phyloP scores from a whole-genome alignment of 169 alveolate genomes.

The Eimeria necatrix region DNA sequence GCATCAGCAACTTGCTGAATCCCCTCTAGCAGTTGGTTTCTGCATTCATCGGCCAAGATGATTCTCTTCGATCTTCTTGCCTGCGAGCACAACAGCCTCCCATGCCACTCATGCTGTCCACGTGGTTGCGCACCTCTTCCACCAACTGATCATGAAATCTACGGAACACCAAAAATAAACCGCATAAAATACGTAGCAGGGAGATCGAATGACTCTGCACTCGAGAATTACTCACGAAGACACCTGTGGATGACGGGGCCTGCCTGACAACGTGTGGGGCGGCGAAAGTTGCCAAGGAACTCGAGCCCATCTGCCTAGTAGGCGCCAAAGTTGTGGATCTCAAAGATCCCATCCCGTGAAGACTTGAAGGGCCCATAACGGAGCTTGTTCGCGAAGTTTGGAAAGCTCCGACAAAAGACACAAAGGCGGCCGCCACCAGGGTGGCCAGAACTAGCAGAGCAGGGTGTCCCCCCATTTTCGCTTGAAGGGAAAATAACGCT shows the following conservation, averaged over 20 bases:
- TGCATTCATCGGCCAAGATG: constrained; percentile 89
- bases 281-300: constrained; percentile 35
- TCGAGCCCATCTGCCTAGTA: not conserved
- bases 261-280: constrained; percentile 71
- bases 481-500: not conserved
- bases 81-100: constrained; percentile 1
- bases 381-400: constrained; percentile 33
- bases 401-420: constrained; percentile 47
- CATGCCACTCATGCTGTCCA: not conserved
- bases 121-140: not conserved
- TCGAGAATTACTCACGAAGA: constrained; percentile 38
- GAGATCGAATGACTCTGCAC: not conserved
- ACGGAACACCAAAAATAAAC: not conserved
- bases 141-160: not conserved
- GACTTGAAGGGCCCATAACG: constrained; percentile 49
- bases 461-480: constrained; percentile 12
- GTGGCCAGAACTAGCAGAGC: constrained; percentile 33
- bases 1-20: constrained; percentile 91
- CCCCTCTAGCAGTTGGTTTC: constrained; percentile 90
- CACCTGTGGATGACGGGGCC: not conserved
- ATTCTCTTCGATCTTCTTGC: constrained; percentile 85
- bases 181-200: not conserved
- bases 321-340: not conserved
- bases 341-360: constrained; percentile 32
- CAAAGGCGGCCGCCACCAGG: constrained; percentile 59